A percentile compares a stretch with the other conserved stretches of the same genome.
These are phyloP conservation scores for Ceratocystis ficicola DNA, from an alignment of 2,329 filamentous ascomycete genomes.

Conservation along the genomic window DNA sequence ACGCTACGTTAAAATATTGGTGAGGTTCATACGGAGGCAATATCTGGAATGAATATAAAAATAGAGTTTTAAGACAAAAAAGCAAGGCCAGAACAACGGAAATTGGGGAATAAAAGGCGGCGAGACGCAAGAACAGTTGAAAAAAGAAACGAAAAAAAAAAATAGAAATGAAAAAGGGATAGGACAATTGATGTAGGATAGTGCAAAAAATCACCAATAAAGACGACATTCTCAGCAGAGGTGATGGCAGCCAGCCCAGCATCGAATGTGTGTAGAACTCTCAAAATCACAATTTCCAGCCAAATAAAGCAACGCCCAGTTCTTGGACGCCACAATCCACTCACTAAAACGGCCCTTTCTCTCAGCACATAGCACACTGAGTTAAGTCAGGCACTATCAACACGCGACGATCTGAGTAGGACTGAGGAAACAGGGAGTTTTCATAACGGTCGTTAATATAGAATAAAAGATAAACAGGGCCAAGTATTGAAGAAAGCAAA, in stretches of 20 bases:
- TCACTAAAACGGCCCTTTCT: not conserved
- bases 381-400: not conserved
- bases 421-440: not conserved
- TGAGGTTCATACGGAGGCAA: not conserved
- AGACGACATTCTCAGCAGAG: not conserved
- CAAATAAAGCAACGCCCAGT: not conserved
- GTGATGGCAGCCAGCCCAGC: not conserved
- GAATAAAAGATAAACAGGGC: conserved; percentile 1
- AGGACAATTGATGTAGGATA: not conserved
- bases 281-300: not conserved
- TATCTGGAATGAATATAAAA: not conserved
- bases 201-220: not conserved
- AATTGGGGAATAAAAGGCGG: conserved; percentile 12
- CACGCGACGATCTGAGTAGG: not conserved
- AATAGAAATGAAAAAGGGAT: not conserved
- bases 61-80: conserved; percentile 2
- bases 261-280: not conserved
- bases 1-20: not conserved
- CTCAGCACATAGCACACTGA: not conserved
- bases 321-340: not conserved
- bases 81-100: not conserved
- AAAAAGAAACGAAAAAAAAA: not conserved
- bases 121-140: no score
- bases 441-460: conserved; percentile 18
- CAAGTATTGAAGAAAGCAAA: not conserved